These are phyloP conservation scores for Gossypium sturtianum DNA, from an alignment of 345 rosid genomes.

Conservation along the genomic window DNA sequence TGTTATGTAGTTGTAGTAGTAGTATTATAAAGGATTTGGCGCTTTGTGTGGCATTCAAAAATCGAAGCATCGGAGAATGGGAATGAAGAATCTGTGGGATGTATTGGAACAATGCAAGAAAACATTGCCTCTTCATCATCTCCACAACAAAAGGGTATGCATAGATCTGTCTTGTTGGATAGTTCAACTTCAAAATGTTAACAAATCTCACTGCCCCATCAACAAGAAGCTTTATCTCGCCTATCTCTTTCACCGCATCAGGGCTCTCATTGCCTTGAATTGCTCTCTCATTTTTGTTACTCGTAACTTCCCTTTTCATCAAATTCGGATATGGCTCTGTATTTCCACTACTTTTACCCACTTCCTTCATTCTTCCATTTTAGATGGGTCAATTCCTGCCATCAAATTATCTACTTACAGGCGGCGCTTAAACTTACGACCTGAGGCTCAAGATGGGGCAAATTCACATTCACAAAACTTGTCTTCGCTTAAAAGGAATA, in stretches of 20 bases:
- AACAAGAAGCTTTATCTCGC: conserved; percentile 58
- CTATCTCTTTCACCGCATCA: conserved; percentile 74
- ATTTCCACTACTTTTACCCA: neutral
- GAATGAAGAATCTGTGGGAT: conserved; percentile 89
- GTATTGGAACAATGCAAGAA: conserved; percentile 87
- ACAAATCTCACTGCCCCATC: conserved; percentile 47
- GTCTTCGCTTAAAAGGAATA: conserved; percentile 69
- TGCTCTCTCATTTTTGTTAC: conserved; percentile 72
- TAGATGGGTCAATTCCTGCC: conserved; percentile 81
- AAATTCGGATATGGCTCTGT: neutral
- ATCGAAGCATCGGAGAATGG: conserved; percentile 36
- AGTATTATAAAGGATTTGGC: neutral
- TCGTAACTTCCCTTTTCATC: conserved; percentile 27
- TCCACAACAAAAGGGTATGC: conserved; percentile 82
- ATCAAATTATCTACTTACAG: conserved; percentile 75
- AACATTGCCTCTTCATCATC: conserved; percentile 71
- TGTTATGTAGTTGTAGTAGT: too few relatives aligned
- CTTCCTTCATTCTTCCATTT: neutral
- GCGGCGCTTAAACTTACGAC: conserved; percentile 55
- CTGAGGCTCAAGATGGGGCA: conserved; percentile 47
- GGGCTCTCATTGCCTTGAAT: conserved; percentile 88
- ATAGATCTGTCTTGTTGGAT: conserved; percentile 96
- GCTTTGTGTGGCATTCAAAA: neutral
- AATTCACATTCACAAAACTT: conserved; percentile 33
- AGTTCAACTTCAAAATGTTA: conserved; percentile 74